Conservation (phyloP, 1,139 yeast species). For the Kluyveromyces sp. region DNA sequence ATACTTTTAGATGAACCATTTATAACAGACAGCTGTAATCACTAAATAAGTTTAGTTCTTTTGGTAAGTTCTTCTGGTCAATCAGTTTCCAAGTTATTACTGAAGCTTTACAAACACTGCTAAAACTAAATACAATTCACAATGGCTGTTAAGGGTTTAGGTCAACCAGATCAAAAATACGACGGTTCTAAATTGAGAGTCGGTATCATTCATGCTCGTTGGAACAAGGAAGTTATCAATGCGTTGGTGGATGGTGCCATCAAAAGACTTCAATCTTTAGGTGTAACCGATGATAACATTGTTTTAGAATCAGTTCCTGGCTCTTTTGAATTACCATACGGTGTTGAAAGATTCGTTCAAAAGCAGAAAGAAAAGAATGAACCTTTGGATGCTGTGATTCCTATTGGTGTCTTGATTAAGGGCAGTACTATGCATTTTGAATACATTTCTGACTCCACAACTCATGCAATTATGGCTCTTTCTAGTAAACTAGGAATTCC, state of each 20-base stretch:
- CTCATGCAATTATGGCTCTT: slow-evolving; percentile 76
- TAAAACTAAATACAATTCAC: slow-evolving; percentile 8
- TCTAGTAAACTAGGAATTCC: slow-evolving; percentile 69
- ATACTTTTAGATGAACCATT: no score
- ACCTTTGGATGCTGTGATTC: slow-evolving; percentile 77
- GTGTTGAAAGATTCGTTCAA: slow-evolving; percentile 48
- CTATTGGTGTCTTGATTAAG: slow-evolving; percentile 90
- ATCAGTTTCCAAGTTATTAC: background rate
- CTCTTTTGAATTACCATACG: slow-evolving; percentile 85
- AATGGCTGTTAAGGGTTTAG: slow-evolving; percentile 80
- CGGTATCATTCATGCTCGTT: slow-evolving; percentile 91
- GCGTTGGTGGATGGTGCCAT: slow-evolving; percentile 76
- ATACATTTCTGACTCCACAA: slow-evolving; percentile 86
- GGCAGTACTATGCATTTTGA: slow-evolving; percentile 98
- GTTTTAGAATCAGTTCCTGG: slow-evolving; percentile 86
- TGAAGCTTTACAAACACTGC: background rate
- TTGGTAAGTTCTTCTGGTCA: no score
- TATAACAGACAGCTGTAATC: no score
- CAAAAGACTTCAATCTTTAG: slow-evolving; percentile 48
- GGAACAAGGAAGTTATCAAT: slow-evolving; percentile 76
- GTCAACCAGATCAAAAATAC: slow-evolving; percentile 60
- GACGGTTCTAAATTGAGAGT: slow-evolving; percentile 62
- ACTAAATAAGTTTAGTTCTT: no score
- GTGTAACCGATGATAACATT: slow-evolving; percentile 72
- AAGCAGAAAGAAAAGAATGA: slow-evolving; percentile 39